phyloP scores from a whole-genome alignment of 1,284 basidiomycete species.

The Grifola frondosa region DNA sequence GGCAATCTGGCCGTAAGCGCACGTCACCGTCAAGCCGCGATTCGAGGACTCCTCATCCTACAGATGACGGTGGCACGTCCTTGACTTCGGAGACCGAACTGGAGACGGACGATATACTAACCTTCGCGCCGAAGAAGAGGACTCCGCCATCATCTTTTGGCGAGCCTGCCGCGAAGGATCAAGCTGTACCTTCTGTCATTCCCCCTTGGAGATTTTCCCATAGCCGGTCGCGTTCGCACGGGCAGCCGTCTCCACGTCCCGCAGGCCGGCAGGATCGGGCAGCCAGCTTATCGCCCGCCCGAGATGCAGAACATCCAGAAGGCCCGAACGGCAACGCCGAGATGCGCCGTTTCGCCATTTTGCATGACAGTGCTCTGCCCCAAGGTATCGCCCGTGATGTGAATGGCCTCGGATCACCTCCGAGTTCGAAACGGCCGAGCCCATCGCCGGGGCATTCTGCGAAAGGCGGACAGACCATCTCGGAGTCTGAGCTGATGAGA shows the following conservation, averaged over 20 bases:
- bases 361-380: too few species aligned
- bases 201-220: too few species aligned
- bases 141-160: constrained; percentile 34
- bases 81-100: constrained; percentile 31
- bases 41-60: constrained; percentile 5
- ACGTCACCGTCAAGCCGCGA: neutral
- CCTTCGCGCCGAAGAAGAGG: constrained; percentile 66
- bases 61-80: constrained; percentile 25
- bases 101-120: constrained; percentile 67
- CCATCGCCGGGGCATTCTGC: constrained; percentile 24
- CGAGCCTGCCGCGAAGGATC: neutral
- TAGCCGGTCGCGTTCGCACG: too few species aligned
- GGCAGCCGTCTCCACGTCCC: neutral
- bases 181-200: too few species aligned
- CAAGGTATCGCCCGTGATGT: too few species aligned
- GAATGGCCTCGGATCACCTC: neutral
- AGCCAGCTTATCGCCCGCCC: too few species aligned
- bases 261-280: too few species aligned
- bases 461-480: constrained; percentile 63
- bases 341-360: too few species aligned
- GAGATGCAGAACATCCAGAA: too few species aligned
- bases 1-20: constrained; percentile 2
- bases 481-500: constrained; percentile 78
- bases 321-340: neutral
- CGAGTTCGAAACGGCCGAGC: neutral